phyloP scores from a whole-genome alignment of 2,329 filamentous ascomycete species.

The Pseudogymnoascus sp. region DNA sequence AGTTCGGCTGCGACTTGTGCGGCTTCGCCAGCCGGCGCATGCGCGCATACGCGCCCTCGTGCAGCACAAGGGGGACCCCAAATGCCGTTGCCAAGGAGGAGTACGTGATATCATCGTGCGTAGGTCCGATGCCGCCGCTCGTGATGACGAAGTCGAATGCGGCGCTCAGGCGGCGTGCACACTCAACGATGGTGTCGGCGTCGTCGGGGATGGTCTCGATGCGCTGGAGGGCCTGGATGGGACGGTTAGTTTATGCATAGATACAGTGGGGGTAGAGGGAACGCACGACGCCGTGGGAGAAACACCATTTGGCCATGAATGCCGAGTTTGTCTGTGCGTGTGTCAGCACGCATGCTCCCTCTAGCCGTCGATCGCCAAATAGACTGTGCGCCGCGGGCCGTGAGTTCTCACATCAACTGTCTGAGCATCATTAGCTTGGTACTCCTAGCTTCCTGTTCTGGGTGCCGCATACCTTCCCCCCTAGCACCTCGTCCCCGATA shows the following conservation, averaged over 20 bases:
- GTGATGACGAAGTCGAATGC: slow-evolving; percentile 94
- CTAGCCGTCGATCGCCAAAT: slow-evolving; percentile 19
- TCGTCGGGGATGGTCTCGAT: slow-evolving; percentile 93
- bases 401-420: slow-evolving; percentile 2
- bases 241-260: slow-evolving; percentile 40
- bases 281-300: slow-evolving; percentile 49
- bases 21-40: slow-evolving; percentile 78
- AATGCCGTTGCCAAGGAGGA: slow-evolving; percentile 89
- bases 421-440: not conserved
- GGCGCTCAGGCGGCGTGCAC: slow-evolving; percentile 74
- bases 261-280: slow-evolving; percentile 43
- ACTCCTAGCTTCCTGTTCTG: not conserved
- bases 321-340: slow-evolving; percentile 50
- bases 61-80: slow-evolving; percentile 62
- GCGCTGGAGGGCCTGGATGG: slow-evolving; percentile 58
- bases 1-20: slow-evolving; percentile 62
- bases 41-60: slow-evolving; percentile 65
- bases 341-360: not conserved
- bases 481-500: slow-evolving; percentile 94
- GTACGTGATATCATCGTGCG: slow-evolving; percentile 98
- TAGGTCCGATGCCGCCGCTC: slow-evolving; percentile 90
- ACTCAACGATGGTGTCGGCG: slow-evolving; percentile 81
- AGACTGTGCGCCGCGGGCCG: not conserved
- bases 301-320: slow-evolving; percentile 57
- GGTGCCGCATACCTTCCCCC: slow-evolving; percentile 54